Conservation (phyloP, 75 land plant species). For the Cupressus sempervirens region DNA sequence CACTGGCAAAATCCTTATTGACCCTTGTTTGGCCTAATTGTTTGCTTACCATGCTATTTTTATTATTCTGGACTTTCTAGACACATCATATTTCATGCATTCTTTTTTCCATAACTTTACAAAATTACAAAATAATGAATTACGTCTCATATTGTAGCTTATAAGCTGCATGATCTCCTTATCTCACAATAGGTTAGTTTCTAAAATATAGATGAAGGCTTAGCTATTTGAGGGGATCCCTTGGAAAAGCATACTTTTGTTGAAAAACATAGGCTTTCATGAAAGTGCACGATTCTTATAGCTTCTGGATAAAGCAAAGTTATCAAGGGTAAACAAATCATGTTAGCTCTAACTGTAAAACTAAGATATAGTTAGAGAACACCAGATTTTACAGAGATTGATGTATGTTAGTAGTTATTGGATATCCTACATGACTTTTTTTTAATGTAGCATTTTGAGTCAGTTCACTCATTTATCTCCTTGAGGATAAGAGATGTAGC, state of each 20-base stretch:
- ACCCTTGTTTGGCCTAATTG: no score
- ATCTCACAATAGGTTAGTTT: background rate
- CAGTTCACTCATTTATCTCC: background rate
- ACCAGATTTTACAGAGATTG: background rate
- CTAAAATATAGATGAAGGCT: background rate
- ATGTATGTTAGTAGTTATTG: background rate
- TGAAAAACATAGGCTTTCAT: background rate
- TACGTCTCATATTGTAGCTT: background rate
- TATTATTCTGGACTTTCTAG: background rate
- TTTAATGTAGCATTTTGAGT: background rate
- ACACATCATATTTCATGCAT: background rate
- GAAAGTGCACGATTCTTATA: background rate
- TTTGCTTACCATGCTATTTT: no score
- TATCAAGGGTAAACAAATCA: background rate
- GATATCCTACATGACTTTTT: background rate
- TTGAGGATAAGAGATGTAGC: background rate
- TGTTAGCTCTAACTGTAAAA: no score
- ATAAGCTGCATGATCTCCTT: background rate
- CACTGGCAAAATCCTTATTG: background rate
- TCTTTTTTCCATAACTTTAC: background rate
- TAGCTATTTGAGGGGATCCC: background rate
- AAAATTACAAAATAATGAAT: background rate
- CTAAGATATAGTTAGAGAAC: background rate
- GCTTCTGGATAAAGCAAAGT: background rate
- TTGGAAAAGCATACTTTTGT: background rate